A percentile compares a stretch with the other conserved stretches of the same genome.
Evolutionary conservation across 805 yeast species (phyloP).

Genomic region (Monosporozyma solicola): DNA sequence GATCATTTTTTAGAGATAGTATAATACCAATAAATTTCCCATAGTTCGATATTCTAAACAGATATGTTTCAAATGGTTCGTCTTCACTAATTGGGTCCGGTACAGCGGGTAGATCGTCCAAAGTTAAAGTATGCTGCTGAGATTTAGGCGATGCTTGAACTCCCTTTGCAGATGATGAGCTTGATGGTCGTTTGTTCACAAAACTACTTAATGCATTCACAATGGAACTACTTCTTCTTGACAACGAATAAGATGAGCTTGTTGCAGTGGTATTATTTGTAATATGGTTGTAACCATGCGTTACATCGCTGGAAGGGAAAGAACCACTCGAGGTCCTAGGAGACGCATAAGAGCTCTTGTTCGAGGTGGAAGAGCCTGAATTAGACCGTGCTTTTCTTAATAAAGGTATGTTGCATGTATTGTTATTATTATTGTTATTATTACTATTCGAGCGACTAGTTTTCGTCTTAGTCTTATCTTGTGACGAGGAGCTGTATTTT

Average conservation of each 20-base stretch:
- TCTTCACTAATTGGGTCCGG: constrained; percentile 20
- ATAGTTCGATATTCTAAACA: constrained; percentile 24
- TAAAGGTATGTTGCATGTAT: not conserved
- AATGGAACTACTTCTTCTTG: constrained; percentile 31
- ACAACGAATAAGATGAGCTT: constrained; percentile 7
- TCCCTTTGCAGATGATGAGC: constrained; percentile 4
- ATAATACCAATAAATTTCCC: constrained; percentile 27
- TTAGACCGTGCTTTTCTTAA: constrained; percentile 1
- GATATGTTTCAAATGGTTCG: constrained; percentile 25
- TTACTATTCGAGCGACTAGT: not conserved
- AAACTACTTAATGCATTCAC: constrained; percentile 33
- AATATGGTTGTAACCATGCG: not conserved
- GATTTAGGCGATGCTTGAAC: not conserved
- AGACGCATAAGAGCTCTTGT: not conserved
- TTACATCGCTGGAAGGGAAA: not conserved
- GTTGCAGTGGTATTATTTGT: not conserved
- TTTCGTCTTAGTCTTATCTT: not conserved
- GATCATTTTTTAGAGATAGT: constrained; percentile 23
- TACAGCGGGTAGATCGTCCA: constrained; percentile 19
- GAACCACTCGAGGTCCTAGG: constrained; percentile 5
- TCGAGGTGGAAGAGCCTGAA: constrained; percentile 1
- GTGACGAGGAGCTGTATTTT: constrained; percentile 1
- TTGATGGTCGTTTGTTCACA: constrained; percentile 27
- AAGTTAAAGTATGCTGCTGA: constrained; percentile 1
- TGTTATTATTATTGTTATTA: not conserved